Base-by-base conservation (phyloP, 1,139 yeast species). In the Debaryomyces coudertii region DNA sequence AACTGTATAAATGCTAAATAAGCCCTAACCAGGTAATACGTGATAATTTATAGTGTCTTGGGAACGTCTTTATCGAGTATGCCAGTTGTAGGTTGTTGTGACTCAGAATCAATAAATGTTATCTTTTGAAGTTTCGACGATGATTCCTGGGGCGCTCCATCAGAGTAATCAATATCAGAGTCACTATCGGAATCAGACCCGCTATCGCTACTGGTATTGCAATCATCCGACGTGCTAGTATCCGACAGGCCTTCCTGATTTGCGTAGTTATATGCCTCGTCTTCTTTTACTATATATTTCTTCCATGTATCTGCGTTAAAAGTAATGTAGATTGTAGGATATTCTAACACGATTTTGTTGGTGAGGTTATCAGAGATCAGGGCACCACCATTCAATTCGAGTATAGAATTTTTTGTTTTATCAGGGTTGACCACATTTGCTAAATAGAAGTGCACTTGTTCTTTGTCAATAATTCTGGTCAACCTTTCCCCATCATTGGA, bases 291-390 rank as follows among this genome's bases (percentile, higher is more conserved):
- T 2, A 54, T 48, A 20, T 44, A 48, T 2, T 55, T 60, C 7
- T 45, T 46, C 46, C 61, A 43, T 0, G 51, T 47, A 1, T 49
- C 53, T 2, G 50, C 52, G 22, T 48, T 43, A 12, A 56, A 51
- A 1, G 77, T 65, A 4, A 87, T 71, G 48, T 71, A 77, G 4
- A 89, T 69, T 0, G 92, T 85, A 0, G 97, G 96, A 55, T 78
- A 89, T 60, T 90, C 97, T 33, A 90, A 68, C 0, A 90, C 88
- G 0, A 83, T 73, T 47, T 76, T 73, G 43, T 82, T 82, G 46
- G 70, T 65, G 33, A 90, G 59, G 1, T 72, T 73, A 12, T 78
- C 81, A 0, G 73, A 75, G 36, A 82, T 55, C 2, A 57, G 25
- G 3, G 39, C 43, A 1, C 52, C 52, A 1, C 56, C 45, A 38